Evolutionary conservation across 768 basidiomycete genomes (phyloP).

Genomic region (Lactarius hengduanensis): DNA sequence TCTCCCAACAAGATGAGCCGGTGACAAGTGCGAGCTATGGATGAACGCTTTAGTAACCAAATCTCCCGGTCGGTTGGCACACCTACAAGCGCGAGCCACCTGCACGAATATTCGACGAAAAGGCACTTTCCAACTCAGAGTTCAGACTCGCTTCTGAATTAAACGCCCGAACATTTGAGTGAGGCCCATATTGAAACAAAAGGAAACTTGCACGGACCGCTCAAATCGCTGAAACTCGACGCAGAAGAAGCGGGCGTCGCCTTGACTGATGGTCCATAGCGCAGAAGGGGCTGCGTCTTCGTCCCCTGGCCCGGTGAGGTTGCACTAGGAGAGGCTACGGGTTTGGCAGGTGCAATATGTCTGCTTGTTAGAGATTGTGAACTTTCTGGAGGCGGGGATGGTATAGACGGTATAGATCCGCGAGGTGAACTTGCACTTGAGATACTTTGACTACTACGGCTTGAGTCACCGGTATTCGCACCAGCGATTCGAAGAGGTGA

Average conservation of each 20-base stretch:
- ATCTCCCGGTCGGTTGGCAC: neutral
- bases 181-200: neutral
- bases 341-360: slow-evolving; percentile 19
- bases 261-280: slow-evolving; percentile 46
- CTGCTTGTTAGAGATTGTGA: slow-evolving; percentile 42
- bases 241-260: slow-evolving; percentile 56
- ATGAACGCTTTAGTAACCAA: slow-evolving; percentile 2
- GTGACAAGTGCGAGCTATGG: slow-evolving; percentile 30
- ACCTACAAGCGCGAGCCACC: slow-evolving; percentile 71
- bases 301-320: slow-evolving; percentile 12
- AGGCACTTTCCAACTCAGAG: slow-evolving; percentile 77
- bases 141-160: slow-evolving; percentile 64
- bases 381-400: slow-evolving; percentile 59
- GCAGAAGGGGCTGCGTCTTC: slow-evolving; percentile 28
- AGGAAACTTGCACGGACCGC: slow-evolving; percentile 50
- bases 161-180: slow-evolving; percentile 1
- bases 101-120: slow-evolving; percentile 70
- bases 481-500: slow-evolving; percentile 38
- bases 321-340: slow-evolving; percentile 10
- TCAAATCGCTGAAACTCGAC: slow-evolving; percentile 84
- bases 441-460: slow-evolving; percentile 64
- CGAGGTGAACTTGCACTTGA: slow-evolving; percentile 73
- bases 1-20: slow-evolving; percentile 27
- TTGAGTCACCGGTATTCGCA: slow-evolving; percentile 38
- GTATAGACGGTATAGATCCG: slow-evolving; percentile 79